These are phyloP conservation scores for Fonsecaea monophora DNA, from an alignment of 2,329 filamentous ascomycete species.

Conservation along the genomic window DNA sequence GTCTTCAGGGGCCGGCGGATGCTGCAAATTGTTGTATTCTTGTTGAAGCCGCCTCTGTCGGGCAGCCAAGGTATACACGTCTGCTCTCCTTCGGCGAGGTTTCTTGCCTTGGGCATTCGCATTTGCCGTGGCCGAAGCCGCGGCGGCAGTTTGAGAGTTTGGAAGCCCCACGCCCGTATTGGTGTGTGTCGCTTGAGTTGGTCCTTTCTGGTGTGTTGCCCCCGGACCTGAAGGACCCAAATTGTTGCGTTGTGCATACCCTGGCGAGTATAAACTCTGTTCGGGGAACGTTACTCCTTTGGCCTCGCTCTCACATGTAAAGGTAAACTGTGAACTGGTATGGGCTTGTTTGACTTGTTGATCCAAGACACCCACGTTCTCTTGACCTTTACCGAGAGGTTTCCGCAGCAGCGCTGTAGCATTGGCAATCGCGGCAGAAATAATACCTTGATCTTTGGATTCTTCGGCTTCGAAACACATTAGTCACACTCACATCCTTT, in stretches of 20 bases:
- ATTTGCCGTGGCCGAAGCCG: conserved; percentile 42
- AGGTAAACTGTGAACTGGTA: conserved; percentile 89
- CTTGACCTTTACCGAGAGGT: conserved; percentile 68
- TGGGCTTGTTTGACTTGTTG: conserved; percentile 71
- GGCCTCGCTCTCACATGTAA: conserved; percentile 90
- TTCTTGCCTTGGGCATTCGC: conserved; percentile 63
- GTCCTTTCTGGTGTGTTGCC: conserved; percentile 46
- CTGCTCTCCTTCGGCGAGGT: conserved; percentile 69
- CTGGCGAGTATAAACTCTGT: conserved; percentile 51
- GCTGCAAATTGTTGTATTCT: conserved; percentile 75
- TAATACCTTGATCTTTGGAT: conserved; percentile 74
- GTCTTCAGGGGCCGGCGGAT: conserved; percentile 73
- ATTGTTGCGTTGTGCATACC: conserved; percentile 38
- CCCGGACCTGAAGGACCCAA: conserved; percentile 41
- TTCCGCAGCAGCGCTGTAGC: conserved; percentile 71
- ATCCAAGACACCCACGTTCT: conserved; percentile 79
- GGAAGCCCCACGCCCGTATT: conserved; percentile 56
- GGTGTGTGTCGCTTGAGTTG: conserved; percentile 64
- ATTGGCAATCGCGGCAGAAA: conserved; percentile 89
- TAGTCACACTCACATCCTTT: conserved; percentile 11
- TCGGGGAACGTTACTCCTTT: conserved; percentile 79
- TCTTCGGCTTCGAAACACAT: conserved; percentile 49
- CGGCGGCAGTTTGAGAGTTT: conserved; percentile 47
- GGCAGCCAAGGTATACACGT: conserved; percentile 76
- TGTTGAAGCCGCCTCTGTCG: conserved; percentile 78